Evolutionary conservation across 2,329 filamentous ascomycete species (phyloP).

Genomic region (Botrytis deweyae): DNA sequence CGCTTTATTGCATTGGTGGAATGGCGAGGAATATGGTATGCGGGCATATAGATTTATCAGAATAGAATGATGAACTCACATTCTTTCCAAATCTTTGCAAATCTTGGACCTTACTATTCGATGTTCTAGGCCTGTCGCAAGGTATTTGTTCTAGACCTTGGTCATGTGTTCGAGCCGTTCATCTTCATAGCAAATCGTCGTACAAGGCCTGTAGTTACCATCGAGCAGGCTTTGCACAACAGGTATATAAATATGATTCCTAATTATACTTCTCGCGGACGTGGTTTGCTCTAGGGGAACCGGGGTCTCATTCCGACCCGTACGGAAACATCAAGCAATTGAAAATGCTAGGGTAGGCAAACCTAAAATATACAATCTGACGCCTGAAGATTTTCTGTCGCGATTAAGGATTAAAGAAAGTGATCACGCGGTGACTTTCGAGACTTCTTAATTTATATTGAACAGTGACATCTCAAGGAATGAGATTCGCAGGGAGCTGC

Average conservation of each 20-base stretch:
- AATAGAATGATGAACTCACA: not conserved
- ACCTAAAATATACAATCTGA: not conserved
- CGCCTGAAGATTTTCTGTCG: not conserved
- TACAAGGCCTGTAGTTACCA: not conserved
- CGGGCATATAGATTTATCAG: not conserved
- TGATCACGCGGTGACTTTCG: accelerated
- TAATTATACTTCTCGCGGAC: not conserved
- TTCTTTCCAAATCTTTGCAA: not conserved
- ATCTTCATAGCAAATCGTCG: not conserved
- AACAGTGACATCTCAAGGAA: not conserved
- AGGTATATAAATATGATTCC: not conserved
- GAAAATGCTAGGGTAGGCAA: not conserved
- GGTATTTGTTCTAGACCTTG: not conserved
- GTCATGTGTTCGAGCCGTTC: not conserved
- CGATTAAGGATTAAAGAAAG: not conserved
- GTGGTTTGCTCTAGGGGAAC: not conserved
- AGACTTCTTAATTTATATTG: not conserved
- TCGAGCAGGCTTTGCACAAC: not conserved
- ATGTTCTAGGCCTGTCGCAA: not conserved
- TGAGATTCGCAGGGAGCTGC: not conserved
- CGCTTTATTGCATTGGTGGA: not conserved
- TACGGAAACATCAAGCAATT: no score
- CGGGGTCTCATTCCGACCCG: not conserved
- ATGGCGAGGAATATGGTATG: not conserved
- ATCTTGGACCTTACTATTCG: not conserved